phyloP scores from a whole-genome alignment of 169 alveolate species.

The Plasmodium knowlesi region DNA sequence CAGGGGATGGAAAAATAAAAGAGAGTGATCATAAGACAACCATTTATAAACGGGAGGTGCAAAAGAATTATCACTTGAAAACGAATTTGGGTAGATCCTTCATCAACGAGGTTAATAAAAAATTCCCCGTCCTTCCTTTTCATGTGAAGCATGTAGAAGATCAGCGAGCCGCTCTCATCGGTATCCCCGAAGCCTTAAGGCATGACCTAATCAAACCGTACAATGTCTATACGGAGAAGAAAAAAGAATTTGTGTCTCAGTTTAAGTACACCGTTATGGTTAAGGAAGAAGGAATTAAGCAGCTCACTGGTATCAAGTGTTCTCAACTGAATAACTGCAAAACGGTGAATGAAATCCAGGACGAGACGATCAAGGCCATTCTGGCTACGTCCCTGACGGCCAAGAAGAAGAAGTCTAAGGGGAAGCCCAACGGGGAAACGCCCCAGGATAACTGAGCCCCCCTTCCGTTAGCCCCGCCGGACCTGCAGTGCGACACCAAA shows the following conservation, averaged over 20 bases:
- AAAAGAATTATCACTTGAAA: conserved; percentile 94
- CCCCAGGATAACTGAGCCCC: background rate
- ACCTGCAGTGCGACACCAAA: background rate
- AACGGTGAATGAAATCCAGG: conserved; percentile 38
- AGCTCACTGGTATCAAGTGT: conserved; percentile 83
- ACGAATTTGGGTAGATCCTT: conserved; percentile 95
- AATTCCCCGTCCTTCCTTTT: conserved; percentile 89
- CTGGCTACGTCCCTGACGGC: background rate
- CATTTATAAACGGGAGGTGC: conserved; percentile 94
- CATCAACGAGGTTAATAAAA: conserved; percentile 92
- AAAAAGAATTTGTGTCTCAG: conserved; percentile 94
- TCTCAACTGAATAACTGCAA: conserved; percentile 58
- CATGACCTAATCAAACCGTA: conserved; percentile 95
- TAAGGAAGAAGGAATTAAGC: conserved; percentile 90
- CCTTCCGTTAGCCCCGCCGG: background rate
- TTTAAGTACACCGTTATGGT: conserved; percentile 93
- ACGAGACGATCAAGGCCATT: conserved; percentile 34
- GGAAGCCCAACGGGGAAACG: conserved; percentile 14
- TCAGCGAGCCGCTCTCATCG: conserved; percentile 89
- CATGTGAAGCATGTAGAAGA: conserved; percentile 85
- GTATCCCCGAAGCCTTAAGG: conserved; percentile 96
- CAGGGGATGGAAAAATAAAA: conserved; percentile 95
- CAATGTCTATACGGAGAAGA: conserved; percentile 92
- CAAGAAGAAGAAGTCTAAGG: conserved; percentile 36
- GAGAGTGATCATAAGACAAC: conserved; percentile 94